phyloP scores from a whole-genome alignment of 805 yeast species.

The Brettanomyces custersianus region DNA sequence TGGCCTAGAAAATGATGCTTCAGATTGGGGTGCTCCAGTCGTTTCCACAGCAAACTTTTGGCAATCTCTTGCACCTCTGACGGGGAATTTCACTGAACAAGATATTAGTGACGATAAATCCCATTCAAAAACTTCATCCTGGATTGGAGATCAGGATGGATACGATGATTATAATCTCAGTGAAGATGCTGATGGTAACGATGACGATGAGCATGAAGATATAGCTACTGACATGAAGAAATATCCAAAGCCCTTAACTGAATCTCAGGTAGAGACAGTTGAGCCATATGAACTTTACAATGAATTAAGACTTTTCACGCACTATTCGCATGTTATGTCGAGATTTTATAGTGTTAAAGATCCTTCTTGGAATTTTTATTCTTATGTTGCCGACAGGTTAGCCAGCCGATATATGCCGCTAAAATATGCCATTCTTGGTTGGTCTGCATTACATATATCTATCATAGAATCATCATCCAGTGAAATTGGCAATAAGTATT shows the following conservation, averaged over 20 bases:
- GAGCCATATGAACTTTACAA: background rate
- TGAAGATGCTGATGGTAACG: background rate
- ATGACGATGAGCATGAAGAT: background rate
- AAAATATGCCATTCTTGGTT: conserved; percentile 1
- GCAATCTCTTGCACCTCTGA: background rate
- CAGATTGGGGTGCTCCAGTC: no score
- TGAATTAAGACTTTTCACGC: conserved; percentile 1
- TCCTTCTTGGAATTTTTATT: conserved; percentile 2
- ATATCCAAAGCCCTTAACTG: background rate
- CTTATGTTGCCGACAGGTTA: background rate
- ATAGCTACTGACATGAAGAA: background rate
- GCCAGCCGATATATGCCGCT: conserved; percentile 1
- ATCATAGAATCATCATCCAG: background rate
- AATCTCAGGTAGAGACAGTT: background rate
- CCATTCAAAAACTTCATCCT: background rate
- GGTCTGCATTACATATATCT: conserved; percentile 3
- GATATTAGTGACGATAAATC: background rate
- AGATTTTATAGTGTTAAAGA: conserved; percentile 1
- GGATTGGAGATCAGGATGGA: background rate
- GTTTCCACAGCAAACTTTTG: background rate
- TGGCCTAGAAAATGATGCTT: background rate
- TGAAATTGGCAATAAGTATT: conserved; percentile 1
- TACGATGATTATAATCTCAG: background rate
- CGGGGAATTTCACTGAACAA: background rate
- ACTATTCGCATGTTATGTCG: background rate